These are phyloP conservation scores for Fonsecaea multimorphosa DNA, from an alignment of 2,329 filamentous ascomycete species.

Conservation along the genomic window DNA sequence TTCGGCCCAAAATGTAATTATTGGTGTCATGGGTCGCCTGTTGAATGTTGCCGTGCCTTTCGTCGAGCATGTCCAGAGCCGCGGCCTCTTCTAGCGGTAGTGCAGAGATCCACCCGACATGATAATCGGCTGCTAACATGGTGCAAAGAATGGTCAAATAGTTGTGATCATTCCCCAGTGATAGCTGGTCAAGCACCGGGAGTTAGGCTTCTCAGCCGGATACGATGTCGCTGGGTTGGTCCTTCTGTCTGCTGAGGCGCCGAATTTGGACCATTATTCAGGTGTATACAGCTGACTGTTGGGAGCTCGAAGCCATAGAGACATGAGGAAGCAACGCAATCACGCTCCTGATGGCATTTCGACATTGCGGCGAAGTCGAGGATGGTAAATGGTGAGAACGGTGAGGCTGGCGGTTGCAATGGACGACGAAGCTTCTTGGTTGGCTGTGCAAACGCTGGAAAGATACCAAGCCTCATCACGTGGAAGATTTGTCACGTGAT, in stretches of 20 bases:
- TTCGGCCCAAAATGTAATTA: conserved; percentile 41
- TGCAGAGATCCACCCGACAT: conserved; percentile 27
- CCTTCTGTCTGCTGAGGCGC: not conserved
- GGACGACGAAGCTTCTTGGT: not conserved
- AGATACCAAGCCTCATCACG: not conserved
- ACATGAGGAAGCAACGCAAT: not conserved
- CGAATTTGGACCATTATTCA: not conserved
- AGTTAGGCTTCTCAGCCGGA: not conserved
- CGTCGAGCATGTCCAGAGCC: conserved; percentile 27
- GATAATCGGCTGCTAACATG: conserved; percentile 17
- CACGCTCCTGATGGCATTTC: not conserved
- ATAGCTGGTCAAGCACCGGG: not conserved
- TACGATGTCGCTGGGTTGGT: not conserved
- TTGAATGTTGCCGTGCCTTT: conserved; percentile 8
- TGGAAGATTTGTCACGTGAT: not conserved
- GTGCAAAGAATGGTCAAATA: not conserved
- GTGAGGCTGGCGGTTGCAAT: not conserved
- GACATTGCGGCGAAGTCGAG: not conserved
- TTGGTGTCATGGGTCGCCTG: conserved; percentile 38
- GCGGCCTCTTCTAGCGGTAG: conserved; percentile 23
- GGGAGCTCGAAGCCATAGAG: not conserved
- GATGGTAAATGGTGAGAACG: not conserved
- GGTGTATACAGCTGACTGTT: not conserved
- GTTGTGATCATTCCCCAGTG: not conserved
- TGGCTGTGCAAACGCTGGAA: not conserved